Evolutionary conservation across 108 stramenopile species (phyloP), one percentile per base, ranked within the genome.

Genomic region (Bacterosira constricta): DNA sequence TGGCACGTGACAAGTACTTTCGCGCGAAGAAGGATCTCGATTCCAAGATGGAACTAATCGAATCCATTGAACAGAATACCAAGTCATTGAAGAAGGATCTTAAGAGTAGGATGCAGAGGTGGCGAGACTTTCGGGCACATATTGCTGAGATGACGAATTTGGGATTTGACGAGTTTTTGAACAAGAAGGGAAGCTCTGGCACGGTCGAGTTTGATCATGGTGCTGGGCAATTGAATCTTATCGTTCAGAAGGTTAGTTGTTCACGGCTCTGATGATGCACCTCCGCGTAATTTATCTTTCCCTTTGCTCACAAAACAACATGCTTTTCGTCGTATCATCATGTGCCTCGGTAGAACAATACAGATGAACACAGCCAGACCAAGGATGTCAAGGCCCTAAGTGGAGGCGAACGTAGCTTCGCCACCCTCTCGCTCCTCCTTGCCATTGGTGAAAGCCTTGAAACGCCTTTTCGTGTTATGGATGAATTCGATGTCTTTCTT

Each of bases 401-500:
- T 81, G 93, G 93, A 29, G 93, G 94, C 8, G 91, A 95, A 78
- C 56, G 89, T 32, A 90, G 88, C 53, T 96, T 83, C 64, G 85
- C 96, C 7, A 97, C 96, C 6, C 85, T 98, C 18, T 86, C 96
- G 21, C 85, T 99, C 10, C 89, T 98, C 42, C 66, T 97, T 20
- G 97, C 98, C 12, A 80, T 99, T 9, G 97, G 97, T 1, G 86
- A 90, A 53, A 83, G 79, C 47, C 68, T 97, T 25, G 97, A 98
- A 63, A 96, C 95, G 39, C 99, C 99, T 12, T 99, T 98, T 69
- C 86, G 97, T 57, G 92, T 99, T 17, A 90, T 98, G 94, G 99
- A 99, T 66, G 99, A 99, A 77, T 98, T 98, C 72, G 97, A 98
- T 79, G 97, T 99, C 2, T 99, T 97, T 56, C 83, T 99, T 66